Conservation (phyloP, 176 grass and related monocot genomes). For the Oropetium thomaeum region DNA sequence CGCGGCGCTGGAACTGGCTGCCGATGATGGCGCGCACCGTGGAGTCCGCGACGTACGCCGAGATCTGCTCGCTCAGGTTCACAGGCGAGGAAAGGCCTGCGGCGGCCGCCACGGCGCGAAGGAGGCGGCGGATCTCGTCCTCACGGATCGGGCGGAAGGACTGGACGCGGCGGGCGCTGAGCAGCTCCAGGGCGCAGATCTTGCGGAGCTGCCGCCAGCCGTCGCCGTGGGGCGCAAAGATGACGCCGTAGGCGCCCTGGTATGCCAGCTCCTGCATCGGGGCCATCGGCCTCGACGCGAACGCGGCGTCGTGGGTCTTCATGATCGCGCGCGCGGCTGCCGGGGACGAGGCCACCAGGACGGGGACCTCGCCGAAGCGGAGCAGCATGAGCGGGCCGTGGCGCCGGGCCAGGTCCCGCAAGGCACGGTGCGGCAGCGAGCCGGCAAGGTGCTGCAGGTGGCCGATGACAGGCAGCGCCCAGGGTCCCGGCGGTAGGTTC, state of each 20-base stretch:
- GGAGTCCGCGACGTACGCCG: slow-evolving; percentile 28
- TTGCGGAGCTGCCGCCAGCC: slow-evolving; percentile 31
- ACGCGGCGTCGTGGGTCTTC: neutral
- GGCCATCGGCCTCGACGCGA: neutral
- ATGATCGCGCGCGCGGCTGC: neutral
- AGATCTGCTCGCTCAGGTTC: neutral
- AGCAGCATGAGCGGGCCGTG: slow-evolving; percentile 22
- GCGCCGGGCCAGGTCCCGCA: neutral
- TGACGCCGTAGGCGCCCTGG: neutral
- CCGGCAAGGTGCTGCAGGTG: slow-evolving; percentile 51
- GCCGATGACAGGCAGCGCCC: slow-evolving; percentile 46
- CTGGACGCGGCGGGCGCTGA: slow-evolving; percentile 10
- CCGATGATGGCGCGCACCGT: slow-evolving; percentile 48
- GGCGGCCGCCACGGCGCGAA: neutral
- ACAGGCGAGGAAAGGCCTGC: neutral
- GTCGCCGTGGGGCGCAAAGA: neutral
- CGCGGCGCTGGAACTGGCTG: slow-evolving; percentile 23
- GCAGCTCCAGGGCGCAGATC: slow-evolving; percentile 16
- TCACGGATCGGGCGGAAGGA: slow-evolving; percentile 2
- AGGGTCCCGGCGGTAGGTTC: slow-evolving; percentile 30
- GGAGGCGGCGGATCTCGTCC: slow-evolving; percentile 28
- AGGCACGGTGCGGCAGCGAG: neutral
- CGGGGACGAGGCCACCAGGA: neutral
- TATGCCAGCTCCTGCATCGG: neutral
- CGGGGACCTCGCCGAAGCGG: slow-evolving; percentile 12